Base-by-base conservation (phyloP, 192 early-diverging fungal species). In the Umbelopsis sp. region DNA sequence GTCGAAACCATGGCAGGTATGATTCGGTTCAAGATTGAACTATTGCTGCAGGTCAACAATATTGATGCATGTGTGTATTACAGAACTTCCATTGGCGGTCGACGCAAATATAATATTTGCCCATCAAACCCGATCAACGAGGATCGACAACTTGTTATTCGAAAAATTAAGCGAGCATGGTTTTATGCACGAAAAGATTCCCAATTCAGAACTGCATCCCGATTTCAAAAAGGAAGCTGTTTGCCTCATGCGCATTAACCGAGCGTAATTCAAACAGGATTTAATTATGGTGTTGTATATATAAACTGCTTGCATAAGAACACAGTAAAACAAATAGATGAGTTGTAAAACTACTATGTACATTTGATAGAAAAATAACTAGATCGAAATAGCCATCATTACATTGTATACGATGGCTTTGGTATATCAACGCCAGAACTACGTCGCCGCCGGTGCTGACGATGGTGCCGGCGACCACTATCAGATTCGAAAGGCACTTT, bases 1-100 rank as follows among this genome's bases (percentile, higher is more conserved):
- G 67, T 69, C 1, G 16, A 49, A 22, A 69, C 67, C 6, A 33
- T 69, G 47, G 45, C 67, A 27, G 67, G 67, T 69, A 21, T 23
- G 66, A 18, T 33, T 18, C 10, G 3, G 0, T 27, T 66, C 33
- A 11, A 25, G 44, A 3, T 13, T 66, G 64, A 21, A 13, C 6
- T 37, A 45, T 2, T 49, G 15, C 4, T 67, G 23, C 23, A 13
- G 8, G 13, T 16, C 18, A 2, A 22, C 5, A 4, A 5, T n/a
- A 18, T 44, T 67, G 23, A 41, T 4, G 15, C 8, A 16, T 16
- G 12, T 22, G 3, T 67, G 22, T 44, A 10, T 22, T 12, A 2
- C 46, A 69, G 67, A 30, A 3, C 49, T 69, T 18, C 30, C 67
- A 10, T 23, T 41, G 18, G 22, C 67, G 7, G 21, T 47, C n/a